Evolutionary conservation across 2,329 filamentous ascomycete genomes (phyloP).

Genomic region (Ceratocystiopsis sp.): DNA sequence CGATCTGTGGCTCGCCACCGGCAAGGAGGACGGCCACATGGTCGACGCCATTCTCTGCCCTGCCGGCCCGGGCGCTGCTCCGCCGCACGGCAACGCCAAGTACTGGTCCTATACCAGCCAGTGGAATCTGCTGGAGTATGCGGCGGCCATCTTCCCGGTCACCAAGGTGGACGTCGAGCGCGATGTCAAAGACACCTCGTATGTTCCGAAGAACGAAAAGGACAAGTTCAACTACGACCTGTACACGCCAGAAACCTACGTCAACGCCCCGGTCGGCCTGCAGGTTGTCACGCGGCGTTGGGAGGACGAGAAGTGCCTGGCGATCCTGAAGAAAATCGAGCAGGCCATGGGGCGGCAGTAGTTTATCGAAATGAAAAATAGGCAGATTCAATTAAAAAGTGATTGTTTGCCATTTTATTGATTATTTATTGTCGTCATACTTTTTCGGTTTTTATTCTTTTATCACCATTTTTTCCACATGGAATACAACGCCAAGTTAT

Average conservation of each 20-base stretch:
- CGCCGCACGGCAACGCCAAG: not conserved
- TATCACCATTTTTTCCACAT: no score
- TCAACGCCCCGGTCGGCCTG: not conserved
- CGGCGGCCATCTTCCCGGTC: slow-evolving; percentile 37
- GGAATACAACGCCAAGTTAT: no score
- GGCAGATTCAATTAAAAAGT: no score
- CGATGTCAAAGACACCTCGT: slow-evolving; percentile 16
- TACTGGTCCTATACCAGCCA: slow-evolving; percentile 1
- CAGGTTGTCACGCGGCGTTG: not conserved
- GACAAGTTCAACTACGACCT: slow-evolving; percentile 10
- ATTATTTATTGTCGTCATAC: no score
- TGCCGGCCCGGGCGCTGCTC: not conserved
- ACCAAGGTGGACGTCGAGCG: slow-evolving; percentile 20
- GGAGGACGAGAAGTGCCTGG: not conserved
- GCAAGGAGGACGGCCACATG: not conserved
- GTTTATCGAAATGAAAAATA: no score
- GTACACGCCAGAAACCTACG: not conserved
- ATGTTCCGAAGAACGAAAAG: slow-evolving; percentile 23
- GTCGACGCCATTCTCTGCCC: slow-evolving; percentile 1
- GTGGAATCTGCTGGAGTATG: slow-evolving; percentile 27
- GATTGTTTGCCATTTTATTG: no score
- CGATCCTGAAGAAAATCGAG: not conserved
- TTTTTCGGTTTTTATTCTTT: no score
- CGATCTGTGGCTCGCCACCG: slow-evolving; percentile 8
- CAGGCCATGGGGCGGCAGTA: not conserved